phyloP scores from a whole-genome alignment of 805 yeast genomes.

The Saturnispora mendoncae region DNA sequence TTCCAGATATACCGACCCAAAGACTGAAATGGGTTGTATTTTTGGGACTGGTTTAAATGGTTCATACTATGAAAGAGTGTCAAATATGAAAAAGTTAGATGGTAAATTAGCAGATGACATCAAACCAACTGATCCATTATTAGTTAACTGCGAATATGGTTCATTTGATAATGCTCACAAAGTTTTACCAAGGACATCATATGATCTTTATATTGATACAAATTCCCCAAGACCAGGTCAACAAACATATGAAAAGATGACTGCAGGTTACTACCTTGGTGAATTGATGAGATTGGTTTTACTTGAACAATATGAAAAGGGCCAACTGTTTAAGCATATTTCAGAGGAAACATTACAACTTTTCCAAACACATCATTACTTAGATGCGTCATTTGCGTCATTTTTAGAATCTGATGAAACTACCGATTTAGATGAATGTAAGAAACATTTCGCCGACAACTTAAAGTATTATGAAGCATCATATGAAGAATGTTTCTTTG shows the following conservation, averaged over 20 bases:
- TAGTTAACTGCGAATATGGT: conserved; percentile 98
- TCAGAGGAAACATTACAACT: conserved; percentile 49
- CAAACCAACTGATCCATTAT: conserved; percentile 66
- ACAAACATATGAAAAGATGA: conserved; percentile 96
- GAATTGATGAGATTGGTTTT: conserved; percentile 79
- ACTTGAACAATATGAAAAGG: conserved; percentile 60
- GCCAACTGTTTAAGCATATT: conserved; percentile 50
- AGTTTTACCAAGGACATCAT: conserved; percentile 84
- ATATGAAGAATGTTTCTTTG: conserved; percentile 70
- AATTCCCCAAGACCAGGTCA: conserved; percentile 97
- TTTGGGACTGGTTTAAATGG: conserved; percentile 99
- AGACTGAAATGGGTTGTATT: conserved; percentile 91
- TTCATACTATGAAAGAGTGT: conserved; percentile 79
- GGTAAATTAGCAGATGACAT: conserved; percentile 67
- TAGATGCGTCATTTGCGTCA: conserved; percentile 89
- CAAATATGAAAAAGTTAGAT: conserved; percentile 73
- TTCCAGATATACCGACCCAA: conserved; percentile 85
- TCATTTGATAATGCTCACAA: conserved; percentile 90
- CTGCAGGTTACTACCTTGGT: conserved; percentile 94
- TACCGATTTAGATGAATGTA: conserved; percentile 72
- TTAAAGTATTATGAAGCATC: conserved; percentile 57
- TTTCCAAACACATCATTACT: conserved; percentile 55
- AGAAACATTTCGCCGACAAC: conserved; percentile 50
- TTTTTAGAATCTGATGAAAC: conserved; percentile 83
- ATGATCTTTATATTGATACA: conserved; percentile 71